Evolutionary conservation across 164 flowering plant species (phyloP).

Genomic region (Dillenia turbinata): DNA sequence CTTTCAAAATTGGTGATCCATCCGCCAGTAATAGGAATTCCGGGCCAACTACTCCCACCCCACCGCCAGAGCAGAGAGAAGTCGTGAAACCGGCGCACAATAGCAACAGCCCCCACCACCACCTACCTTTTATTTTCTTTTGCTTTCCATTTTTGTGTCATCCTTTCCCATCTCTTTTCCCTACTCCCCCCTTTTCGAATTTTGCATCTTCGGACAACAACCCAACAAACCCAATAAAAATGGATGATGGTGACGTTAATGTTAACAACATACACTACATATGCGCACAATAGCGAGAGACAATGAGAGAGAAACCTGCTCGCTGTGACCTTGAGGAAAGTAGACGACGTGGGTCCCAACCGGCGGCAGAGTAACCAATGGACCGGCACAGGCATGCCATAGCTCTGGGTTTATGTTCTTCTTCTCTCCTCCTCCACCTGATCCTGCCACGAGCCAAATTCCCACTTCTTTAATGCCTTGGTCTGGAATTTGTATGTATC

Average conservation of each 20-base stretch:
- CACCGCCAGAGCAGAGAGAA: background rate
- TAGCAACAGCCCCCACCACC: background rate
- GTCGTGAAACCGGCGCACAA: background rate
- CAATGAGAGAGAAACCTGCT: conserved; percentile 45
- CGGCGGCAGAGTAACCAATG: conserved; percentile 73
- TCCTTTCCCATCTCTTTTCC: background rate
- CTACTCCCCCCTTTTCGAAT: background rate
- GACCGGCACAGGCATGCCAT: conserved; percentile 97
- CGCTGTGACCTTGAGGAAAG: conserved; percentile 95
- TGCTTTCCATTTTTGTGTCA: background rate
- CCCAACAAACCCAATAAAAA: background rate
- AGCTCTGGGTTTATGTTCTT: conserved; percentile 82
- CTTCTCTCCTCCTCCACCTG: conserved; percentile 44
- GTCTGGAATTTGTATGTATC: conserved; percentile 7
- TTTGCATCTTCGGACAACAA: background rate
- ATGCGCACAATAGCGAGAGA: conserved; percentile 5
- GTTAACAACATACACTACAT: background rate
- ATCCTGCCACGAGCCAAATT: conserved; percentile 19
- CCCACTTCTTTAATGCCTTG: conserved; percentile 3
- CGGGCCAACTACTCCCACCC: background rate
- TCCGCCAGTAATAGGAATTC: no score
- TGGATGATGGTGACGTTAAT: background rate
- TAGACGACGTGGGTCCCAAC: conserved; percentile 82
- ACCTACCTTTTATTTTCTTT: background rate
- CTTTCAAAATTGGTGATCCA: no score